phyloP scores from a whole-genome alignment of 441 rosid genomes.

The Croton laevigatus region DNA sequence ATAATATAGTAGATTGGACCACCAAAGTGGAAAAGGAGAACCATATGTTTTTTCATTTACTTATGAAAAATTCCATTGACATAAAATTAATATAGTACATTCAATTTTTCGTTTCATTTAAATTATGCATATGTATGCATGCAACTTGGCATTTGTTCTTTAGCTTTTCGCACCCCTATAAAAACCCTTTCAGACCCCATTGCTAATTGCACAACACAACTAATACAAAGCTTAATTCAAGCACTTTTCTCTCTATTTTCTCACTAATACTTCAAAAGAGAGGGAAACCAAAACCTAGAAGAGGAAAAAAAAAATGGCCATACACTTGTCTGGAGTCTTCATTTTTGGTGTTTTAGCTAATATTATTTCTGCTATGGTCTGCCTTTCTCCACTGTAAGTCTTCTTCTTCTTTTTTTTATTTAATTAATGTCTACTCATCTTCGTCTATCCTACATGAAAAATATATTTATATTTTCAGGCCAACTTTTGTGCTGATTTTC shows the following conservation, averaged over 20 bases:
- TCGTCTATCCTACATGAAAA: not conserved
- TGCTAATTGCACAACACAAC: conserved; percentile 2
- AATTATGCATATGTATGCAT: conserved; percentile 1
- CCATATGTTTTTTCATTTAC: conserved; percentile 11
- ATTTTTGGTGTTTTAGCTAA: conserved; percentile 72
- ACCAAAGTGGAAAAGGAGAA: conserved; percentile 31
- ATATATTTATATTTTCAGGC: conserved; percentile 31
- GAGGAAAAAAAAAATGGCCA: conserved; percentile 37
- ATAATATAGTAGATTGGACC: conserved; percentile 13
- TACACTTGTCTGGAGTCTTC: conserved; percentile 43
- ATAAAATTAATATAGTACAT: too few species aligned
- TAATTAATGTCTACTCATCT: too few species aligned
- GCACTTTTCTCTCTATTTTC: not conserved
- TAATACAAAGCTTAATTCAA: not conserved
- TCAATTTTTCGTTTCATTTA: not conserved
- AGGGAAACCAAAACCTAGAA: conserved; percentile 3
- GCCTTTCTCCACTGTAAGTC: conserved; percentile 63
- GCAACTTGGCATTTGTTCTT: conserved; percentile 24
- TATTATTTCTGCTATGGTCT: conserved; percentile 56
- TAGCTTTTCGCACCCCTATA: not conserved
- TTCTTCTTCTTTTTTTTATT: not conserved
- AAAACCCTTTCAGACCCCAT: conserved; percentile 16
- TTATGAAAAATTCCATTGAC: not conserved
- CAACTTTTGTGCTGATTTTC: conserved; percentile 63
- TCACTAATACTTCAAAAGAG: conserved; percentile 3